These are phyloP conservation scores for Cercospora beticola DNA, from an alignment of 2,329 filamentous ascomycete species.

Conservation along the genomic window DNA sequence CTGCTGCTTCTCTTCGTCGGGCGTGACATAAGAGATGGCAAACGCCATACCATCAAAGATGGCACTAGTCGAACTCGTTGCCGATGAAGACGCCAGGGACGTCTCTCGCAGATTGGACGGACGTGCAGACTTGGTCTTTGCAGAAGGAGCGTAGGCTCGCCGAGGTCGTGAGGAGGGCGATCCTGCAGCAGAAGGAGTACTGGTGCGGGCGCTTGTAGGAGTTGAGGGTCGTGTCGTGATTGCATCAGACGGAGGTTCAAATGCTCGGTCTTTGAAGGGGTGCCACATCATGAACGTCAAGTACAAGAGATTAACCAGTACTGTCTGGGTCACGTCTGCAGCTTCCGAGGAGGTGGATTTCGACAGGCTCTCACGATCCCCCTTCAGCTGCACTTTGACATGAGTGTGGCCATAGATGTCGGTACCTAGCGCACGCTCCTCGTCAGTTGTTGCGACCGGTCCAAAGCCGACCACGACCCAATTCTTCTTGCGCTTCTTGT, in stretches of 20 bases:
- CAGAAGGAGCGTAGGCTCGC: slow-evolving; percentile 35
- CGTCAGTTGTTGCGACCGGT: slow-evolving; percentile 31
- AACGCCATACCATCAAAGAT: slow-evolving; percentile 84
- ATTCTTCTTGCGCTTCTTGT: slow-evolving; percentile 46
- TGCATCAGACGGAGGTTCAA: slow-evolving; percentile 28
- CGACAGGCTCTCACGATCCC: slow-evolving; percentile 40
- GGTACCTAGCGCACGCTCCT: slow-evolving; percentile 39
- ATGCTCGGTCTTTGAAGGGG: slow-evolving; percentile 43
- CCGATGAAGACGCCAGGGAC: slow-evolving; percentile 25
- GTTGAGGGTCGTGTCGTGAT: slow-evolving; percentile 6
- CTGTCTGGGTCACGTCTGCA: slow-evolving; percentile 38
- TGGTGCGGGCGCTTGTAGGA: slow-evolving; percentile 24
- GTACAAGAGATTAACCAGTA: slow-evolving; percentile 46
- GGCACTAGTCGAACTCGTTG: not conserved
- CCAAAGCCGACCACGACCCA: slow-evolving; percentile 49
- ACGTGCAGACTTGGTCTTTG: slow-evolving; percentile 14
- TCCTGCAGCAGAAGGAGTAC: slow-evolving; percentile 40
- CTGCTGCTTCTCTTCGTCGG: slow-evolving; percentile 57
- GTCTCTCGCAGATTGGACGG: slow-evolving; percentile 31
- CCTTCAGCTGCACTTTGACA: slow-evolving; percentile 43
- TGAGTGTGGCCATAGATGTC: slow-evolving; percentile 46
- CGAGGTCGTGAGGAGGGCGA: slow-evolving; percentile 54
- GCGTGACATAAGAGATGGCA: slow-evolving; percentile 70
- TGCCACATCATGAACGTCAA: slow-evolving; percentile 47
- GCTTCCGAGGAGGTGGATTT: slow-evolving; percentile 8